These are phyloP conservation scores for Pseudocercospora macadamiae DNA, from an alignment of 2,329 filamentous ascomycete genomes.

Conservation along the genomic window DNA sequence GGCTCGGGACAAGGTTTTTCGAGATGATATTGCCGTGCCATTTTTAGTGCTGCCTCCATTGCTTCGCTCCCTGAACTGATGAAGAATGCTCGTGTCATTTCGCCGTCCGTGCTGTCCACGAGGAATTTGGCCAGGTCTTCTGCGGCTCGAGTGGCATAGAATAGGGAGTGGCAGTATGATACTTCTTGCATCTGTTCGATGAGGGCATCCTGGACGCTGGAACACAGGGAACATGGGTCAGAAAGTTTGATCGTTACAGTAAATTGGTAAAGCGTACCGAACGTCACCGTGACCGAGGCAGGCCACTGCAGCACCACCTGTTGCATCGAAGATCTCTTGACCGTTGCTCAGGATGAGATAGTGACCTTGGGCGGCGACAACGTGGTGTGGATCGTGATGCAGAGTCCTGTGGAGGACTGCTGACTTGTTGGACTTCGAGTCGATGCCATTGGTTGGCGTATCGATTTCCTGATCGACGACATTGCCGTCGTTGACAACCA, in stretches of 20 bases:
- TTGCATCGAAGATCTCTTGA: slow-evolving; percentile 69
- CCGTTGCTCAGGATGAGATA: slow-evolving; percentile 60
- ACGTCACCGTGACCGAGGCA: slow-evolving; percentile 69
- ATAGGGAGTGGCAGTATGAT: slow-evolving; percentile 61
- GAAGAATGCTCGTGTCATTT: slow-evolving; percentile 59
- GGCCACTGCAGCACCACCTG: slow-evolving; percentile 72
- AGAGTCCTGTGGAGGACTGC: slow-evolving; percentile 57
- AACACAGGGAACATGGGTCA: background rate
- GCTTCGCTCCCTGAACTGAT: slow-evolving; percentile 67
- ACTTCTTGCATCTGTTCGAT: slow-evolving; percentile 60
- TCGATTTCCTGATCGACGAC: slow-evolving; percentile 18
- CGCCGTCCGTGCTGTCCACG: slow-evolving; percentile 54
- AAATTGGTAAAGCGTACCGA: slow-evolving; percentile 39
- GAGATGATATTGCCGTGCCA: slow-evolving; percentile 67
- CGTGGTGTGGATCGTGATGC: slow-evolving; percentile 50
- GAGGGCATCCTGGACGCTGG: slow-evolving; percentile 61
- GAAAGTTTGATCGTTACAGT: background rate
- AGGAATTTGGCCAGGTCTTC: slow-evolving; percentile 58
- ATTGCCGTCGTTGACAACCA: slow-evolving; percentile 32
- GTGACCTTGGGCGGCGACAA: slow-evolving; percentile 54
- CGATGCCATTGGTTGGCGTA: background rate
- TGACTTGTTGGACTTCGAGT: slow-evolving; percentile 17
- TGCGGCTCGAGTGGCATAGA: slow-evolving; percentile 58
- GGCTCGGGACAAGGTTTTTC: slow-evolving; percentile 58
- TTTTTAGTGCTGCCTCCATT: slow-evolving; percentile 69